Conservation (phyloP, 1,284 basidiomycete genomes). For the Phlebopus sp. region DNA sequence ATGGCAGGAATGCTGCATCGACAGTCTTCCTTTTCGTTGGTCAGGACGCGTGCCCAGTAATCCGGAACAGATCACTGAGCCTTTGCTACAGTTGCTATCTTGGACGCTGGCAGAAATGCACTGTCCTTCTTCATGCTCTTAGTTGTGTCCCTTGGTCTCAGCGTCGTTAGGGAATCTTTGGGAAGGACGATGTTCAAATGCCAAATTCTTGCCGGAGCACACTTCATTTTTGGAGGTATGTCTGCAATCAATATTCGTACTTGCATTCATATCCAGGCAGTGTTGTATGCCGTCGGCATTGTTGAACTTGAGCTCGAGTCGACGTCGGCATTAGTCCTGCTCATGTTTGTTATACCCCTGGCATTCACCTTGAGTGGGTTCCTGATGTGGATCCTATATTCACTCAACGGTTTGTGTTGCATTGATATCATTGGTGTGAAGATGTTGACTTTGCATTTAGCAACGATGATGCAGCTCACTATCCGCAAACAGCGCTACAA, state of each 20-base stretch:
- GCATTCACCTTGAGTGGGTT: slow-evolving; percentile 93
- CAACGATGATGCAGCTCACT: slow-evolving; percentile 81
- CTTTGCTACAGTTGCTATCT: slow-evolving; percentile 64
- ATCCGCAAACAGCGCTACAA: slow-evolving; percentile 87
- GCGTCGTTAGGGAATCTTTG: slow-evolving; percentile 79
- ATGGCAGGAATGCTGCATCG: slow-evolving; percentile 72
- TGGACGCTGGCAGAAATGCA: slow-evolving; percentile 92
- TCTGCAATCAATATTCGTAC: background rate
- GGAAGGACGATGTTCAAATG: slow-evolving; percentile 79
- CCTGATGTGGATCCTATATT: slow-evolving; percentile 92
- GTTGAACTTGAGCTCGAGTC: slow-evolving; percentile 90
- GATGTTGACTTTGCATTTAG: slow-evolving; percentile 38
- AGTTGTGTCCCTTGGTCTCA: slow-evolving; percentile 85
- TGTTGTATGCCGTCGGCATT: slow-evolving; percentile 88
- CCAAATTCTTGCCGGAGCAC: slow-evolving; percentile 72
- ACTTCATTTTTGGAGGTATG: slow-evolving; percentile 93
- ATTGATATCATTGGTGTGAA: background rate
- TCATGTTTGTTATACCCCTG: slow-evolving; percentile 89
- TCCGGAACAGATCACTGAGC: slow-evolving; percentile 4
- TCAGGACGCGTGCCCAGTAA: slow-evolving; percentile 32
- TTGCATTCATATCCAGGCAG: slow-evolving; percentile 38
- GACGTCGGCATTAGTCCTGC: slow-evolving; percentile 73
- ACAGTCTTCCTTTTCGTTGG: slow-evolving; percentile 86
- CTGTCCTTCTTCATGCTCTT: slow-evolving; percentile 94
- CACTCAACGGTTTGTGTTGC: slow-evolving; percentile 66